A percentile compares a stretch with the other conserved stretches of the same genome.
Conservation (phyloP, 1,284 basidiomycete species). For the Lignosus rhinocerotis region DNA sequence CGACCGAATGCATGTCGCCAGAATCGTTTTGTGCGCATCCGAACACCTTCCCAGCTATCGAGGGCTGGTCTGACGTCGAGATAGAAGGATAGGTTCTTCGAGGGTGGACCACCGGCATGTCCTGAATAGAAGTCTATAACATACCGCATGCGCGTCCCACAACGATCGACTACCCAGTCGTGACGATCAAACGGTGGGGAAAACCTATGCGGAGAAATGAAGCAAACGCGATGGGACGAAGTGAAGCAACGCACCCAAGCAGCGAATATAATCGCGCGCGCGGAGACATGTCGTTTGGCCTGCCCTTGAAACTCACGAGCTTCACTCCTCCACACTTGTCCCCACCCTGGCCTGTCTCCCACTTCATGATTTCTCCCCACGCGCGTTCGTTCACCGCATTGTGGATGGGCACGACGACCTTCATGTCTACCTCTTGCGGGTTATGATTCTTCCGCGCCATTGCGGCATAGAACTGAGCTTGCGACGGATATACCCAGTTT, state of each 20-base stretch:
- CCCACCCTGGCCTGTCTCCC: conserved; percentile 83
- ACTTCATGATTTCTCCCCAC: conserved; percentile 88
- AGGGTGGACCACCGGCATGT: conserved; percentile 45
- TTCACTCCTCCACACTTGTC: conserved; percentile 82
- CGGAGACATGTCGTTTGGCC: conserved; percentile 72
- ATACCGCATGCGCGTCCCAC: conserved; percentile 87
- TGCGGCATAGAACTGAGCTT: conserved; percentile 94
- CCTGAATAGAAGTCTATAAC: conserved; percentile 99
- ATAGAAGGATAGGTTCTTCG: conserved; percentile 75
- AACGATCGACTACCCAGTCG: conserved; percentile 96
- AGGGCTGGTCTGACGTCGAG: conserved; percentile 93
- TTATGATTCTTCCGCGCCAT: conserved; percentile 94
- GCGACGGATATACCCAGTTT: conserved; percentile 99
- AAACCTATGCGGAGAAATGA: conserved; percentile 59
- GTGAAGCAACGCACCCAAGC: conserved; percentile 69
- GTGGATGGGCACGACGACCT: conserved; percentile 95
- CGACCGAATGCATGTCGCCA: conserved; percentile 45
- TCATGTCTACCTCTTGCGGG: conserved; percentile 85
- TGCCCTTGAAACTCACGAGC: conserved; percentile 86
- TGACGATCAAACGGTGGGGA: conserved; percentile 95
- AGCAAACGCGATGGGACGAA: not conserved
- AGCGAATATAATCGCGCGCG: conserved; percentile 83
- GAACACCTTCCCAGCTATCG: conserved; percentile 87
- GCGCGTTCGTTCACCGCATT: conserved; percentile 99
- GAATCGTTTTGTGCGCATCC: conserved; percentile 67